Percentiles rank a stretch among this genome's conserved stretches.
These are phyloP conservation scores for Sclerotinia spermophila DNA, from an alignment of 2,329 filamentous ascomycete species.

Conservation along the genomic window DNA sequence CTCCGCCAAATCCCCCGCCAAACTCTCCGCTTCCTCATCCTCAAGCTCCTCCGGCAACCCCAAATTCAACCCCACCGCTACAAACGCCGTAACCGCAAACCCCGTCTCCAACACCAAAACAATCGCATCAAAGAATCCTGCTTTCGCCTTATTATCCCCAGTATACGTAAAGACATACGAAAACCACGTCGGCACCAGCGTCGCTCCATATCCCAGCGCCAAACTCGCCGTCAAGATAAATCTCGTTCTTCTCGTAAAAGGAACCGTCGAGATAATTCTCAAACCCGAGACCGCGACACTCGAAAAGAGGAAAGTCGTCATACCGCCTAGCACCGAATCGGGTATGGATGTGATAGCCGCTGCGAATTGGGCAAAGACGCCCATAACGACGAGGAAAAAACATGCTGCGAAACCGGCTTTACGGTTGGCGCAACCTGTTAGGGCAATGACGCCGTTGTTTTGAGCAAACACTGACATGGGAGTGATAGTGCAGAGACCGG, in stretches of 20 bases:
- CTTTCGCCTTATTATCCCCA: slow-evolving; percentile 62
- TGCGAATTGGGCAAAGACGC: slow-evolving; percentile 79
- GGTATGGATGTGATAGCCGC: slow-evolving; percentile 76
- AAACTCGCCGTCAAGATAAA: slow-evolving; percentile 78
- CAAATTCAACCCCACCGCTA: slow-evolving; percentile 60
- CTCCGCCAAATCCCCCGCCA: slow-evolving; percentile 30
- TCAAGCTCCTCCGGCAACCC: slow-evolving; percentile 72
- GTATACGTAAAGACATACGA: slow-evolving; percentile 67
- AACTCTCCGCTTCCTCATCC: slow-evolving; percentile 45
- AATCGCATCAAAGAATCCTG: slow-evolving; percentile 73
- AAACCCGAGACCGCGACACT: slow-evolving; percentile 75
- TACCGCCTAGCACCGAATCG: slow-evolving; percentile 60
- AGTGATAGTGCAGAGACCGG: slow-evolving; percentile 73
- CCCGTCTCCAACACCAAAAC: slow-evolving; percentile 71
- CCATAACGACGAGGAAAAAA: slow-evolving; percentile 75
- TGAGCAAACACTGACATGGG: slow-evolving; percentile 79
- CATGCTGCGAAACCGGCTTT: slow-evolving; percentile 76
- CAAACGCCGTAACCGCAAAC: slow-evolving; percentile 69
- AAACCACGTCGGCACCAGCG: slow-evolving; percentile 65
- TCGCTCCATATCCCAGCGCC: slow-evolving; percentile 68
- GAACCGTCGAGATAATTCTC: slow-evolving; percentile 66
- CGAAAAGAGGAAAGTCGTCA: slow-evolving; percentile 78
- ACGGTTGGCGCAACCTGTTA: slow-evolving; percentile 77
- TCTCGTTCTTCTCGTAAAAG: slow-evolving; percentile 74
- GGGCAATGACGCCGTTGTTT: slow-evolving; percentile 80